Percentiles rank a stretch among this genome's conserved stretches.
Conservation (phyloP, 2,329 filamentous ascomycete genomes). For the Balansia obtecta region DNA sequence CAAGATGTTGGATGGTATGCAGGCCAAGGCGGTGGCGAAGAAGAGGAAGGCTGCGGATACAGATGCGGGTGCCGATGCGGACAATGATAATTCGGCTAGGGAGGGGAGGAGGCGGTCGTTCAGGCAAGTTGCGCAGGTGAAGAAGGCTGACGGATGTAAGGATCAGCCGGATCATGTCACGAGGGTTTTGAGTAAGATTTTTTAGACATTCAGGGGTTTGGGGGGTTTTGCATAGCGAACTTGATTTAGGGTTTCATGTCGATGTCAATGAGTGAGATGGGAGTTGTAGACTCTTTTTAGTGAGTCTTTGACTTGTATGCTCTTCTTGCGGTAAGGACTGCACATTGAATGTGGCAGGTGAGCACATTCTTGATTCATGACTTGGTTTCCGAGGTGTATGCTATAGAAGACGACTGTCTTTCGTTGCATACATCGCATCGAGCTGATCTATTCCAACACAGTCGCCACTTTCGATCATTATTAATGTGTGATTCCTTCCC, state of each 20-base stretch:
- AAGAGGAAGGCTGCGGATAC: slow-evolving; percentile 22
- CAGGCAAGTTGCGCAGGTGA: slow-evolving; percentile 50
- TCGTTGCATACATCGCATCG: no score
- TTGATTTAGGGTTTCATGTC: neutral
- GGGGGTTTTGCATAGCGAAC: neutral
- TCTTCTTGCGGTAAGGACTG: no score
- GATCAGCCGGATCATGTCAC: slow-evolving; percentile 44
- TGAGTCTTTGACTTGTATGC: no score
- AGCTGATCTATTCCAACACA: no score
- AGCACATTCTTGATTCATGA: no score
- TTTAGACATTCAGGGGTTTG: slow-evolving; percentile 25
- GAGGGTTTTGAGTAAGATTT: slow-evolving; percentile 52
- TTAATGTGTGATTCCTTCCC: neutral
- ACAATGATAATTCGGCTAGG: slow-evolving; percentile 9
- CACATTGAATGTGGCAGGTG: no score
- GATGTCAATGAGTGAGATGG: neutral
- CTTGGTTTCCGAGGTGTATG: no score
- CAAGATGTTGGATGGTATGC: slow-evolving; percentile 68
- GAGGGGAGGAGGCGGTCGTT: slow-evolving; percentile 36
- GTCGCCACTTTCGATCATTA: no score
- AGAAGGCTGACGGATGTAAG: slow-evolving; percentile 30
- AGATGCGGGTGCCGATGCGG: slow-evolving; percentile 7
- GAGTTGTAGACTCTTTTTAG: neutral
- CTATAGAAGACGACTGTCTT: no score
- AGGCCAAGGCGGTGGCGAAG: slow-evolving; percentile 39